Conservation (phyloP, 2,329 filamentous ascomycete genomes). For the Phaeosphaeriaceae sp. region DNA sequence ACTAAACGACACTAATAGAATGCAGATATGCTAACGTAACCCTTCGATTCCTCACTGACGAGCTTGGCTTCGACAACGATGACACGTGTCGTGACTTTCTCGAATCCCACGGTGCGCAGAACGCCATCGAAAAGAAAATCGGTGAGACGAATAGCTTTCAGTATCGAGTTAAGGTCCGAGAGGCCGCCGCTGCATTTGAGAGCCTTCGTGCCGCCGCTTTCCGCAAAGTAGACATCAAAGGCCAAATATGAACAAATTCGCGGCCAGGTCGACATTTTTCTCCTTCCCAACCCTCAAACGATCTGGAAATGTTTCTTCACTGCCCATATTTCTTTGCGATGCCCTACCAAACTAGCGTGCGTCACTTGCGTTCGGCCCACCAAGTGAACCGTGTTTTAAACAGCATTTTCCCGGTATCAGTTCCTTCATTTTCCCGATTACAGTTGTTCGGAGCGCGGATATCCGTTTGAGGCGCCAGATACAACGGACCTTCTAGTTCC, state of each 20-base stretch:
- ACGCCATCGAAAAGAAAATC: constrained; percentile 76
- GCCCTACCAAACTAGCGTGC: constrained; percentile 30
- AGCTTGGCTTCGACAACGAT: constrained; percentile 94
- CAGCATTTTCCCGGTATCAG: constrained; percentile 30
- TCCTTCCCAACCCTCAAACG: constrained; percentile 4
- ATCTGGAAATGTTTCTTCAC: constrained; percentile 12
- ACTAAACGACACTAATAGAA: constrained; percentile 54
- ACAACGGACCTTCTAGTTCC: constrained; percentile 38
- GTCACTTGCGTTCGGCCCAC: constrained; percentile 23
- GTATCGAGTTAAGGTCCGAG: constrained; percentile 63
- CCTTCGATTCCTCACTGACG: constrained; percentile 90
- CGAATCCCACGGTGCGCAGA: constrained; percentile 76
- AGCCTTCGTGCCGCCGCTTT: constrained; percentile 75
- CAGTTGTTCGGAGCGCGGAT: constrained; percentile 38
- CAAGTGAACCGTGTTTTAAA: constrained; percentile 22
- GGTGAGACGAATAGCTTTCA: constrained; percentile 48
- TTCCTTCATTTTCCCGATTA: constrained; percentile 30
- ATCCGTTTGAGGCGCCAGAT: constrained; percentile 40
- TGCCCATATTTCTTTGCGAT: constrained; percentile 22
- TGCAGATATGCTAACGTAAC: constrained; percentile 88
- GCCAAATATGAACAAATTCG: constrained; percentile 76
- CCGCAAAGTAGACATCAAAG: constrained; percentile 92
- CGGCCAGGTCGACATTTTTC: constrained; percentile 11
- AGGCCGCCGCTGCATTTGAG: constrained; percentile 71
- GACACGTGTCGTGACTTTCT: constrained; percentile 90